Evolutionary conservation across 2,329 filamentous ascomycete genomes (phyloP).

Genomic region (Aspergillus awamori): DNA sequence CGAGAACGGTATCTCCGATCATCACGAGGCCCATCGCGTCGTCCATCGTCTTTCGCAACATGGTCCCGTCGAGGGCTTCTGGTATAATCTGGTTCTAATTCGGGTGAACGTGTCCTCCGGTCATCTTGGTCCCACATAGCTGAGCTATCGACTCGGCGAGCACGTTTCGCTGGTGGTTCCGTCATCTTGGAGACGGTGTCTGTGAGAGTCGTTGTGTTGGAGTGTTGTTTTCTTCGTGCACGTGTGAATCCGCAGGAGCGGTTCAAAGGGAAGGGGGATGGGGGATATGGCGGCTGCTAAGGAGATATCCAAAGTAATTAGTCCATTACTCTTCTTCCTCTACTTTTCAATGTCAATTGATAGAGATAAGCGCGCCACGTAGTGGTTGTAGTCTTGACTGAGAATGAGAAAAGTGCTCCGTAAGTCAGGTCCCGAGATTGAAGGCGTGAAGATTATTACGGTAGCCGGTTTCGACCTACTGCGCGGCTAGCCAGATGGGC

Average conservation of each 20-base stretch:
- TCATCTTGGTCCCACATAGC: slow-evolving; percentile 62
- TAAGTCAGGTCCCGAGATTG: slow-evolving; percentile 21
- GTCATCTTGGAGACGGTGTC: slow-evolving; percentile 46
- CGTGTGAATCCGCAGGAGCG: not conserved
- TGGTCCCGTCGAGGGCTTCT: slow-evolving; percentile 43
- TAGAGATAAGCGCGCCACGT: not conserved
- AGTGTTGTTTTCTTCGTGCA: not conserved
- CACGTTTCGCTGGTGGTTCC: slow-evolving; percentile 56
- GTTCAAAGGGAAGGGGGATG: not conserved
- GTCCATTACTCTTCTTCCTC: not conserved
- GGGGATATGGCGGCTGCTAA: not conserved
- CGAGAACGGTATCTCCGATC: slow-evolving; percentile 46
- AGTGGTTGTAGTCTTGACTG: not conserved
- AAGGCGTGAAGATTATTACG: slow-evolving; percentile 33
- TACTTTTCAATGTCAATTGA: not conserved
- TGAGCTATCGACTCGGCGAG: slow-evolving; percentile 59
- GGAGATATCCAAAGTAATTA: not conserved
- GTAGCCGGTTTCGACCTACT: slow-evolving; percentile 24
- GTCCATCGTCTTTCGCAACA: slow-evolving; percentile 39
- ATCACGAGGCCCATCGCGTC: slow-evolving; percentile 41
- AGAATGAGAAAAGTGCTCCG: not conserved
- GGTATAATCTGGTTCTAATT: slow-evolving; percentile 34
- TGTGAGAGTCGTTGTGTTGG: not conserved
- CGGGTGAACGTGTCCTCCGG: slow-evolving; percentile 30
- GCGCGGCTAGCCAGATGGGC: slow-evolving; percentile 18